A percentile compares a stretch with the other conserved stretches of the same genome.
phyloP scores from a whole-genome alignment of 108 stramenopile species.

The Skeletonema menzelii region DNA sequence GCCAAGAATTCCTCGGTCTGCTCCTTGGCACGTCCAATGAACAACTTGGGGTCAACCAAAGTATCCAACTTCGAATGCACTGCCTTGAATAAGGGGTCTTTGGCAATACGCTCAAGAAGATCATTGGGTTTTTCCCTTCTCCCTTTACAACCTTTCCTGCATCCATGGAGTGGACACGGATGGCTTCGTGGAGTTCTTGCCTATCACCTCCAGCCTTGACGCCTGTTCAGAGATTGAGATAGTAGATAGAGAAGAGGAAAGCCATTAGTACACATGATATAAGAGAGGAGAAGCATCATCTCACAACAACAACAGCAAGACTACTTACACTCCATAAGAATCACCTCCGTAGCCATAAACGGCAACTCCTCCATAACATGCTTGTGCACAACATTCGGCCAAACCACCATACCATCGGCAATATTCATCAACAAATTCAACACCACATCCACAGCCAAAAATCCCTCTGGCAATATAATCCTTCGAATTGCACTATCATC shows the following conservation, averaged over 20 bases:
- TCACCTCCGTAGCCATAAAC: slow-evolving; percentile 99
- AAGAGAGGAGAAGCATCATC: background rate
- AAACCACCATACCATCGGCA: slow-evolving; percentile 96
- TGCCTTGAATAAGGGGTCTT: slow-evolving; percentile 84
- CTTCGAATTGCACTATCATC: slow-evolving; percentile 98
- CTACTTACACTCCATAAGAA: slow-evolving; percentile 96
- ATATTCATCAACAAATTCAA: slow-evolving; percentile 92
- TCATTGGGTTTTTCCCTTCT: slow-evolving; percentile 98
- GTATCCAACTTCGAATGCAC: slow-evolving; percentile 89
- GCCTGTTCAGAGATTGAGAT: slow-evolving; percentile 40
- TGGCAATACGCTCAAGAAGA: slow-evolving; percentile 92
- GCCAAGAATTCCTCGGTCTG: slow-evolving; percentile 95
- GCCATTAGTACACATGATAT: background rate
- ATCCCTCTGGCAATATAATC: slow-evolving; percentile 96
- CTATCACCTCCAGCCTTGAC: slow-evolving; percentile 98
- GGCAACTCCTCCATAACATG: slow-evolving; percentile 98
- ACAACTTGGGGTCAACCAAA: slow-evolving; percentile 91
- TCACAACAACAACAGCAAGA: background rate
- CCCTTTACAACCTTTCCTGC: slow-evolving; percentile 98
- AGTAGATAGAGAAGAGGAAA: background rate
- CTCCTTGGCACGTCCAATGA: slow-evolving; percentile 94
- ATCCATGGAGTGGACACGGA: slow-evolving; percentile 97
- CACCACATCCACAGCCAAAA: slow-evolving; percentile 94
- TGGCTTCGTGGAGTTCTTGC: slow-evolving; percentile 97
- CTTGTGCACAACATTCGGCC: slow-evolving; percentile 93